Conservation (phyloP, 192 early-diverging fungal species). For the Chytriomyces sp. region DNA sequence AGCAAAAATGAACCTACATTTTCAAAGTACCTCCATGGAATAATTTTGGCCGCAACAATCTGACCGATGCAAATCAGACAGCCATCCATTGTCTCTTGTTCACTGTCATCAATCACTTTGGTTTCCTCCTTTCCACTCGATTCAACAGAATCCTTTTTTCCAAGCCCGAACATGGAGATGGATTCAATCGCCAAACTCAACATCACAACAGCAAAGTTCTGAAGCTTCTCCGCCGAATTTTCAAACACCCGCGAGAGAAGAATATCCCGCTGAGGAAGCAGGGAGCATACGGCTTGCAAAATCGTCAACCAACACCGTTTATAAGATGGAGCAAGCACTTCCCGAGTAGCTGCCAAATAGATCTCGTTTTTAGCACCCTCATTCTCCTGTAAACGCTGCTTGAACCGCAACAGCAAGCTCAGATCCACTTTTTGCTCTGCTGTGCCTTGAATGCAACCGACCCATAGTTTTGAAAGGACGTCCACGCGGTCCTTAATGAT, state of each 20-base stretch:
- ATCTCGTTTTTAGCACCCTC: slow-evolving; percentile 27
- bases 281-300: slow-evolving; percentile 45
- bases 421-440: slow-evolving; percentile 70
- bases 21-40: slow-evolving; percentile 24
- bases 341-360: slow-evolving; percentile 65
- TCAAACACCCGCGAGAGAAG: slow-evolving; percentile 22
- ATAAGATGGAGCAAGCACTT: slow-evolving; percentile 67
- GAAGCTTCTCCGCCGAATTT: slow-evolving; percentile 11
- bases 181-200: slow-evolving; percentile 49
- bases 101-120: not conserved
- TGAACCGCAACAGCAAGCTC: slow-evolving; percentile 49
- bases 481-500: slow-evolving; percentile 64
- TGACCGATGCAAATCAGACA: slow-evolving; percentile 60
- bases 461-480: slow-evolving; percentile 65
- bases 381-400: not conserved
- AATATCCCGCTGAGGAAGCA: slow-evolving; percentile 30
- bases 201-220: slow-evolving; percentile 51
- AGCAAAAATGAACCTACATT: not conserved
- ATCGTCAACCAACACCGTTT: slow-evolving; percentile 42
- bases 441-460: slow-evolving; percentile 65
- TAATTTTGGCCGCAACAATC: slow-evolving; percentile 48
- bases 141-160: not conserved
- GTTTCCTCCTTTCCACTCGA: not conserved
- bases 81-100: slow-evolving; percentile 36
- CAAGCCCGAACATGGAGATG: slow-evolving; percentile 26